phyloP scores from a whole-genome alignment of 1,284 basidiomycete species.

The Apiotrichum mycotoxinovorans region DNA sequence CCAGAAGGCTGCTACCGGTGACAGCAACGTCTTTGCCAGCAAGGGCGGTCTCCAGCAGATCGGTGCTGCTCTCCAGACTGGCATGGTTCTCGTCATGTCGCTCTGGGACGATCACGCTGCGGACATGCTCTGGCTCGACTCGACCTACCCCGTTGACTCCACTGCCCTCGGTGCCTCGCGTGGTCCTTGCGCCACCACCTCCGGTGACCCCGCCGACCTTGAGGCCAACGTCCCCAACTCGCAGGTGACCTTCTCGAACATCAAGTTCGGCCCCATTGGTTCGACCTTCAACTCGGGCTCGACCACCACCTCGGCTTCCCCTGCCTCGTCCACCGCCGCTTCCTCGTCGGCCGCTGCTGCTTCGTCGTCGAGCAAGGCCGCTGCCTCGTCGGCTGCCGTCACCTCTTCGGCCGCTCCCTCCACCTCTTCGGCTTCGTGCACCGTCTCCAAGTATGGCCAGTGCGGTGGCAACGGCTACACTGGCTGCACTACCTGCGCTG shows the following conservation, averaged over 20 bases:
- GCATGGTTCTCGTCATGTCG: conserved; percentile 7
- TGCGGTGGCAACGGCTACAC: background rate
- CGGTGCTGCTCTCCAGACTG: background rate
- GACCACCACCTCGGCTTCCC: background rate
- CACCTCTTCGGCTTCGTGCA: too few relatives aligned
- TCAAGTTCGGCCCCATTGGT: conserved; percentile 1
- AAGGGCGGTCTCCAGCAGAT: conserved; percentile 5
- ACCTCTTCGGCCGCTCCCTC: background rate
- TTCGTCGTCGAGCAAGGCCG: background rate
- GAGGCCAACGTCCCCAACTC: background rate
- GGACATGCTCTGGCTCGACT: conserved; percentile 6
- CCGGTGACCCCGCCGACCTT: background rate
- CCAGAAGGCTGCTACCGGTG: background rate
- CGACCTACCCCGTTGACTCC: background rate
- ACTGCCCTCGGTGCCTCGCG: background rate
- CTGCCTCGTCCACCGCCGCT: background rate
- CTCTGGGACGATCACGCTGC: conserved; percentile 7
- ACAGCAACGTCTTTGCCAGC: background rate
- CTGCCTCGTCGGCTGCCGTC: background rate
- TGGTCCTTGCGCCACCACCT: background rate
- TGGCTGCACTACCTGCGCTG: background rate
- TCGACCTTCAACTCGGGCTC: background rate
- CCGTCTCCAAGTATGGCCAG: conserved; percentile 1
- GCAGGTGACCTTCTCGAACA: background rate
- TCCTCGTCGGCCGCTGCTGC: background rate